phyloP scores from a whole-genome alignment of 768 basidiomycete species.

The Termitomyces sp. region DNA sequence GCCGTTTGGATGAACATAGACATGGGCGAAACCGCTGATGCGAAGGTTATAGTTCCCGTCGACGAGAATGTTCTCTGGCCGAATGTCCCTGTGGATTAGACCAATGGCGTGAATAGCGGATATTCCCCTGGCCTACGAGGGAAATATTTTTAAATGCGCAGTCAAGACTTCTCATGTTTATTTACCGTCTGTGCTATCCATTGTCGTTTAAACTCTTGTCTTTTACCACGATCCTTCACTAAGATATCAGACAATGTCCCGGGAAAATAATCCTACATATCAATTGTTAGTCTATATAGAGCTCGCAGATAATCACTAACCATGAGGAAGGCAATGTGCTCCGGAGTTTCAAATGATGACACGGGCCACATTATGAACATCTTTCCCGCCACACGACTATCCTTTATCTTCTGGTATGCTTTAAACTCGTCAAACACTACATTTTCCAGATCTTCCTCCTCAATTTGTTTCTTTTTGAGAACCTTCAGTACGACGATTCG shows the following conservation, averaged over 20 bases:
- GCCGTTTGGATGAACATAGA: background rate
- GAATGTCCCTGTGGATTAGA: conserved; percentile 1
- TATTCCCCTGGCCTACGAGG: background rate
- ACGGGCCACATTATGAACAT: background rate
- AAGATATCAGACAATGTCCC: background rate
- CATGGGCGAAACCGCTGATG: background rate
- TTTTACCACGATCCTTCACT: background rate
- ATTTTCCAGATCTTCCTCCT: background rate
- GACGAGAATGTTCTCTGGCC: conserved; percentile 1
- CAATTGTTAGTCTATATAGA: background rate
- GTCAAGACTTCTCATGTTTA: background rate
- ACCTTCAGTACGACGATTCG: background rate
- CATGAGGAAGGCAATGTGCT: background rate
- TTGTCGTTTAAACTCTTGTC: conserved; percentile 1
- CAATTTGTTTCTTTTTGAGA: background rate
- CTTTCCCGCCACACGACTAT: background rate
- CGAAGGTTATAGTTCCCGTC: background rate
- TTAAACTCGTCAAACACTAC: background rate
- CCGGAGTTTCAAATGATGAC: background rate
- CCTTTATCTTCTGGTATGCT: background rate
- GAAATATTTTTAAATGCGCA: background rate
- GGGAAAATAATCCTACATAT: background rate
- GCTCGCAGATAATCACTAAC: background rate
- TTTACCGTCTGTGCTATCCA: conserved; percentile 2
- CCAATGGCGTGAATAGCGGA: conserved; percentile 1